Evolutionary conservation across 805 yeast species (phyloP).

Genomic region (Monosporozyma yasuniensis): DNA sequence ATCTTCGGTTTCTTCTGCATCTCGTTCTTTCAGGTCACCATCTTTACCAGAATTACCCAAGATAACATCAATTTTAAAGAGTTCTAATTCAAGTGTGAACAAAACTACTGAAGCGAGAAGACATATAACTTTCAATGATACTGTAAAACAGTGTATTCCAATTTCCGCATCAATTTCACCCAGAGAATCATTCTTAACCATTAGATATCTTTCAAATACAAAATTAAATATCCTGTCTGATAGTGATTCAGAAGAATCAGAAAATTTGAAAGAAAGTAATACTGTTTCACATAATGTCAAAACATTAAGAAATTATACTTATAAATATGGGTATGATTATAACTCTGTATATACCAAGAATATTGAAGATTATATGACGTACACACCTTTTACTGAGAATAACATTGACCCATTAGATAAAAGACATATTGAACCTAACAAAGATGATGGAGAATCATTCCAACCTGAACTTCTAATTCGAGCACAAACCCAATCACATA

Average conservation of each 20-base stretch:
- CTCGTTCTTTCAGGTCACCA: not conserved
- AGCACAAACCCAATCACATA: not conserved
- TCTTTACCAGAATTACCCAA: not conserved
- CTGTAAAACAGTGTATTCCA: conserved; percentile 8
- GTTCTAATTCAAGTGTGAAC: not conserved
- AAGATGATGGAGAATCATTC: not conserved
- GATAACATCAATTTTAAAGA: not conserved
- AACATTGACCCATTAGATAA: not conserved
- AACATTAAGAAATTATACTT: conserved; percentile 62
- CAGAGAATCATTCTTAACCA: not conserved
- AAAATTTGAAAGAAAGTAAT: conserved; percentile 24
- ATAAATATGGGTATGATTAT: conserved; percentile 53
- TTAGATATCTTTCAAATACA: conserved; percentile 4
- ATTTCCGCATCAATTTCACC: not conserved
- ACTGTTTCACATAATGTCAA: conserved; percentile 51
- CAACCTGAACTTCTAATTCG: not conserved
- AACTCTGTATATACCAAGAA: conserved; percentile 63
- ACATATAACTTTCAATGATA: conserved; percentile 8
- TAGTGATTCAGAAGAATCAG: conserved; percentile 26
- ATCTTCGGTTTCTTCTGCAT: not conserved
- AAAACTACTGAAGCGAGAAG: not conserved
- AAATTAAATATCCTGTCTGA: conserved; percentile 14
- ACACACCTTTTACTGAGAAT: not conserved
- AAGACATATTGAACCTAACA: not conserved
- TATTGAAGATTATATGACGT: conserved; percentile 7